Conservation (phyloP, 2,329 filamentous ascomycete species). For the Amesomyces nigricolor region DNA sequence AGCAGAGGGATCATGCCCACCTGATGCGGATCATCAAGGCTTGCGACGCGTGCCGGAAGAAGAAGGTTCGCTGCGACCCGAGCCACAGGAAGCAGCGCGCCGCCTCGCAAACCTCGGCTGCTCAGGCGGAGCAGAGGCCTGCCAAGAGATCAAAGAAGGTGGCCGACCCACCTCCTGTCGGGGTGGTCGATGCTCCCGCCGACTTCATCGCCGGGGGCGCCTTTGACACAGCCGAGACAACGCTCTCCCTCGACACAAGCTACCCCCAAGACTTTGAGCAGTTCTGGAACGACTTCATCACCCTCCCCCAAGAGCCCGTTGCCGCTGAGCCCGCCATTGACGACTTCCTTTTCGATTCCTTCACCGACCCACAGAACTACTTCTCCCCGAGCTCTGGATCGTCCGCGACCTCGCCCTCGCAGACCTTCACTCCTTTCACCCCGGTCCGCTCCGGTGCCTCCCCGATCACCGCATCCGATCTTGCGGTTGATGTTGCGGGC, state of each 20-base stretch:
- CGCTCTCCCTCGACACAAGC: slow-evolving; percentile 16
- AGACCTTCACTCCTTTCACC: slow-evolving; percentile 28
- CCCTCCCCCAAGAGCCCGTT: slow-evolving; percentile 37
- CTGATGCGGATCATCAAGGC: slow-evolving; percentile 63
- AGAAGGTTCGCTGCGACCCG: slow-evolving; percentile 59
- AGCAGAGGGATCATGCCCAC: slow-evolving; percentile 62
- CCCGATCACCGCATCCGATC: slow-evolving; percentile 11
- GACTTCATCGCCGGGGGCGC: slow-evolving; percentile 19
- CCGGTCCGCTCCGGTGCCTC: slow-evolving; percentile 16
- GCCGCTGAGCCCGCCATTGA: slow-evolving; percentile 26
- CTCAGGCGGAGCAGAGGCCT: slow-evolving; percentile 31
- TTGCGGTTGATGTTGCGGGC: slow-evolving; percentile 6
- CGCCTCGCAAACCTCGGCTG: slow-evolving; percentile 31
- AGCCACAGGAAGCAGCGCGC: slow-evolving; percentile 47
- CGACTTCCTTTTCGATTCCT: slow-evolving; percentile 45
- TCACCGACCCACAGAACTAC: slow-evolving; percentile 39
- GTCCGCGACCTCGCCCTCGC: slow-evolving; percentile 32
- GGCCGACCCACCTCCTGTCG: slow-evolving; percentile 11
- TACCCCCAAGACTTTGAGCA: slow-evolving; percentile 21
- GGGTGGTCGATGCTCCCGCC: slow-evolving; percentile 18
- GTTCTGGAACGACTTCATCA: slow-evolving; percentile 38
- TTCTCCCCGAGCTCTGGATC: slow-evolving; percentile 36
- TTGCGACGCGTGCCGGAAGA: slow-evolving; percentile 56
- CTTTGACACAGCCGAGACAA: slow-evolving; percentile 20
- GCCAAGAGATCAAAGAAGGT: slow-evolving; percentile 40